Evolutionary conservation across 192 early-diverging fungal genomes (phyloP).

Genomic region (Geranomyces michiganensis): DNA sequence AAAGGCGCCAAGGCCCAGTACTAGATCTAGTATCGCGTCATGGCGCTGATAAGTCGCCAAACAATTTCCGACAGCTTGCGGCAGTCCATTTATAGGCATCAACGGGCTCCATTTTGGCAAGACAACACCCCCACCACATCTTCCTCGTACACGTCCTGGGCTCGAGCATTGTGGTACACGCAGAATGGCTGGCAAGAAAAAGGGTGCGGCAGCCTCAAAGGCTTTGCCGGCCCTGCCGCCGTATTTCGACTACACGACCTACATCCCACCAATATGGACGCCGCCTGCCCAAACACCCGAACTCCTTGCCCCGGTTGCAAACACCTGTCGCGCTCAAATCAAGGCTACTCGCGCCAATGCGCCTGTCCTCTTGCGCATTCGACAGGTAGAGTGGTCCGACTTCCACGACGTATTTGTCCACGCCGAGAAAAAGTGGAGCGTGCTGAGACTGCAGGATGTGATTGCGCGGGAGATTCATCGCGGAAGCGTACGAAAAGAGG

Average conservation of each 20-base stretch:
- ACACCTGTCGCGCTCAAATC: background rate
- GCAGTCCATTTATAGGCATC: no score
- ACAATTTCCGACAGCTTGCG: no score
- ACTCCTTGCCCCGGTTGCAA: background rate
- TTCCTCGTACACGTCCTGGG: no score
- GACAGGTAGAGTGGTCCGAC: slow-evolving; percentile 30
- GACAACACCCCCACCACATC: no score
- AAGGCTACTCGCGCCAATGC: background rate
- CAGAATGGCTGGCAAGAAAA: slow-evolving; percentile 2
- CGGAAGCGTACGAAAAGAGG: slow-evolving; percentile 14
- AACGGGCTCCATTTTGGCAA: no score
- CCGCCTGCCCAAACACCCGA: slow-evolving; percentile 2
- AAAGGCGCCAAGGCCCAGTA: no score
- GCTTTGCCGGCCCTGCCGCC: background rate
- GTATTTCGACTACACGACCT: slow-evolving; percentile 31
- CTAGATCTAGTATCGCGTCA: no score
- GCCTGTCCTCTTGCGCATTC: slow-evolving; percentile 15
- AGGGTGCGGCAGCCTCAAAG: background rate
- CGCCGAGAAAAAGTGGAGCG: slow-evolving; percentile 20
- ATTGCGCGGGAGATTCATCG: slow-evolving; percentile 20
- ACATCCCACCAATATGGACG: slow-evolving; percentile 17
- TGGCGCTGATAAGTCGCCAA: no score
- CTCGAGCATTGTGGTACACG: no score
- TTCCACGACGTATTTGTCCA: slow-evolving; percentile 29
- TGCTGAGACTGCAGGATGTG: slow-evolving; percentile 17